Percentiles rank a stretch among this genome's conserved stretches.
Evolutionary conservation across 2,329 filamentous ascomycete species (phyloP).

Genomic region (Pezicula neosporulosa): DNA sequence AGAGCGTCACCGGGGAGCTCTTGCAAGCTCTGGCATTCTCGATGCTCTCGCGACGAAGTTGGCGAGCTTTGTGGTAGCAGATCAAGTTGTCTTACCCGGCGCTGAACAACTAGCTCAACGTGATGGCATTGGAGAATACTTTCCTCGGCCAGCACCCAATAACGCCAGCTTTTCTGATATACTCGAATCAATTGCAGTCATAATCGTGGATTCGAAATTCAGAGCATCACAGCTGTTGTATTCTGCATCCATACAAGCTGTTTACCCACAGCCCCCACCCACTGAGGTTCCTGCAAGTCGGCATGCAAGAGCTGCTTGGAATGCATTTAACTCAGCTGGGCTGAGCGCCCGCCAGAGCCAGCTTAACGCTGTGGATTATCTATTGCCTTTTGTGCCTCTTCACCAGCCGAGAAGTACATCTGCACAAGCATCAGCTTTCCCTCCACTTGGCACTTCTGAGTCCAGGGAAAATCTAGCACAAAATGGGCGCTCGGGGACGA

Average conservation of each 20-base stretch:
- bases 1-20: constrained; percentile 65
- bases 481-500: constrained; percentile 15
- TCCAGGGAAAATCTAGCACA: constrained; percentile 33
- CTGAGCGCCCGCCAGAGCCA: constrained; percentile 29
- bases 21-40: constrained; percentile 71
- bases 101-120: constrained; percentile 52
- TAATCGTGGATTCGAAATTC: constrained; percentile 76
- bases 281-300: constrained; percentile 48
- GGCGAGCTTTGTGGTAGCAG: constrained; percentile 64
- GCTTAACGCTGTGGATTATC: constrained; percentile 58
- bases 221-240: constrained; percentile 69
- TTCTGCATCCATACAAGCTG: constrained; percentile 64
- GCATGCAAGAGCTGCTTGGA: constrained; percentile 47
- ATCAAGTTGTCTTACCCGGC: constrained; percentile 66
- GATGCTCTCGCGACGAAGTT: constrained; percentile 75
- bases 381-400: constrained; percentile 55
- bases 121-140: constrained; percentile 50
- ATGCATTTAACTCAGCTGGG: constrained; percentile 49
- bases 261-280: constrained; percentile 53
- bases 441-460: constrained; percentile 45
- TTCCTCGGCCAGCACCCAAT: constrained; percentile 59
- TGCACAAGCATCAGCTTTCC: constrained; percentile 43
- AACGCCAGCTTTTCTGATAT: constrained; percentile 63
- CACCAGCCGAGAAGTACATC: constrained; percentile 33
- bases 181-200: constrained; percentile 71